Evolutionary conservation across 2,329 filamentous ascomycete species (phyloP), one percentile per base, ranked within the genome.

Genomic region (Diaporthe citri): DNA sequence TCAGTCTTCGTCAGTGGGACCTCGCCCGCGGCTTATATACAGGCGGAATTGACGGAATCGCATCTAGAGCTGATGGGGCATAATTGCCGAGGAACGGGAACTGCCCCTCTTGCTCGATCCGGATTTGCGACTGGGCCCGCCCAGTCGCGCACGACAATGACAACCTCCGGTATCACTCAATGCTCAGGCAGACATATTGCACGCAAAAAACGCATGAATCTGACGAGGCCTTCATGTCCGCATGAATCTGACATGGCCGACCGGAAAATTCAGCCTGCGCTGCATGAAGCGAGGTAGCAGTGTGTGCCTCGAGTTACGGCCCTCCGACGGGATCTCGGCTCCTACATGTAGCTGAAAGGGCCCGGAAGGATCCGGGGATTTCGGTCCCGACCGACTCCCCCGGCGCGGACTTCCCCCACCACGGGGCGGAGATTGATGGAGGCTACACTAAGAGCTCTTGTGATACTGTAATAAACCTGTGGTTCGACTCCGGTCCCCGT

Each of bases 171-270:
- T 69, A n/a, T 52, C 64, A 67, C 64, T 39, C 64, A 31, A 39
- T 41, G 64, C 64, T 22, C 64, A 52, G 64, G 64, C 64, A 67
- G 64, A 28, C 64, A 17, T 51, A 28, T 4, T 31, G 64, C 64
- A 10, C 31, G 20, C 25, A 31, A 31, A 69, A 46, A 52, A 52
- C 13, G 64, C 46, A 39, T 36, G 64, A 39, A 51, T 36, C 46
- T 39, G 64, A 67, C 64, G 64, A 67, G 22, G 13, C 4, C 48
- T 17, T 52, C 46, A 28, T 52, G 31, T 55, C 46, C 46, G 64
- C 64, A 69, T 69, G 64, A 69, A 69, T 69, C 48, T 69, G 64
- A 69, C 64, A 55, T 52, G 46, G 48, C 48, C 64, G 64, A 41
- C 64, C 64, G 34, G 64, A 31, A 28, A 41, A 12, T 7, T 25